Conservation (phyloP, 1,284 basidiomycete species). For the Rhodotorula sp. region DNA sequence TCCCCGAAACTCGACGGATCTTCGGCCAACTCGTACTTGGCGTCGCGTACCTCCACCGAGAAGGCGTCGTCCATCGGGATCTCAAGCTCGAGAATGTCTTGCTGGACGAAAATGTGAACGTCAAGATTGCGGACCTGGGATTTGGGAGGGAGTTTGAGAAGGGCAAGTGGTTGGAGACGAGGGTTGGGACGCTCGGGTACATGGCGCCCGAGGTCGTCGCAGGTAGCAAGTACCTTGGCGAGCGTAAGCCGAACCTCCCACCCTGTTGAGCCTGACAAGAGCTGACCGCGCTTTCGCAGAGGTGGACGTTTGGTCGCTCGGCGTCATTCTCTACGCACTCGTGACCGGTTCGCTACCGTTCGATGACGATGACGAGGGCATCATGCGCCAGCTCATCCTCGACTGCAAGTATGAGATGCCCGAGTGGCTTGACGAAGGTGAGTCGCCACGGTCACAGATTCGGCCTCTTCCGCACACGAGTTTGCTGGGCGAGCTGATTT, state of each 20-base stretch:
- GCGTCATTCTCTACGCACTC: constrained; percentile 90
- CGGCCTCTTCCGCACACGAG: not conserved
- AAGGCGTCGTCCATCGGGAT: constrained; percentile 52
- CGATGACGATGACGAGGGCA: constrained; percentile 88
- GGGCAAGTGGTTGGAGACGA: constrained; percentile 83
- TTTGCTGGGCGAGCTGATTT: not conserved
- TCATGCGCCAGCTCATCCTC: constrained; percentile 85
- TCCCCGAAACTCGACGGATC: constrained; percentile 47
- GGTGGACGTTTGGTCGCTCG: constrained; percentile 96
- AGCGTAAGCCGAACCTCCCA: constrained; percentile 56
- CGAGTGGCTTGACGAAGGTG: constrained; percentile 81
- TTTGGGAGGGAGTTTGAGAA: constrained; percentile 92
- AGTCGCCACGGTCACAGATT: constrained; percentile 20
- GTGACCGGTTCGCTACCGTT: constrained; percentile 93
- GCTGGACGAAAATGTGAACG: constrained; percentile 50
- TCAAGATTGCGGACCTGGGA: constrained; percentile 82
- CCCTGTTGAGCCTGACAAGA: too few relatives aligned
- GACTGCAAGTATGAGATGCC: constrained; percentile 88
- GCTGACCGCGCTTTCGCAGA: constrained; percentile 54
- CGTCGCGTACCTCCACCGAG: constrained; percentile 50
- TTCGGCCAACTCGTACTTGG: constrained; percentile 52
- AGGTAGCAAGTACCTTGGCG: constrained; percentile 83
- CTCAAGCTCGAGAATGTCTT: constrained; percentile 58
- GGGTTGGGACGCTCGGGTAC: constrained; percentile 93
- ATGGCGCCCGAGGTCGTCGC: constrained; percentile 93